A percentile compares a stretch with the other conserved stretches of the same genome.
phyloP scores from a whole-genome alignment of 805 yeast genomes.

The Zygosaccharomyces bisporus region DNA sequence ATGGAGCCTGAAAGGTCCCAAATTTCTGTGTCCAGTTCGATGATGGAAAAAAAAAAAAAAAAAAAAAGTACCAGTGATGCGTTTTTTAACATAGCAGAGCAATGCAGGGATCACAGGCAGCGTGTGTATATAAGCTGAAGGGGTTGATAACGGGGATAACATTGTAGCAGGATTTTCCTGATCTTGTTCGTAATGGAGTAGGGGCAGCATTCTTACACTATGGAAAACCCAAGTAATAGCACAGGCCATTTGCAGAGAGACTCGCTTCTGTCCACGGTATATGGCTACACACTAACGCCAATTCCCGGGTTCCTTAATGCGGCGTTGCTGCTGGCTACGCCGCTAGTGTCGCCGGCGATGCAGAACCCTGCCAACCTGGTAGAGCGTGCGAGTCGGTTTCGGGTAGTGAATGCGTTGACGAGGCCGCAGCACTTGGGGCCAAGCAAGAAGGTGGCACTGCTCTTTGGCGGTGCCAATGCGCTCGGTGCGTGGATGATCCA shows the following conservation, averaged over 20 bases:
- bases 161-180: neutral
- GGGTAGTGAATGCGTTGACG: constrained; percentile 11
- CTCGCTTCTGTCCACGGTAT: constrained; percentile 20
- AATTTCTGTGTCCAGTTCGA: neutral
- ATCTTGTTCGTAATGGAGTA: neutral
- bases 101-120: neutral
- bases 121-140: neutral
- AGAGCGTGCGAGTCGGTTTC: constrained; percentile 10
- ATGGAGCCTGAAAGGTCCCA: neutral
- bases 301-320: constrained; percentile 45
- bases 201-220: neutral
- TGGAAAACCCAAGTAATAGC: constrained; percentile 13
- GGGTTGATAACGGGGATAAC: neutral
- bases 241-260: constrained; percentile 8
- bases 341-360: constrained; percentile 36
- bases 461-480: constrained; percentile 60
- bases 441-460: constrained; percentile 38
- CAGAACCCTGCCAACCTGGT: constrained; percentile 13
- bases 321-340: constrained; percentile 38
- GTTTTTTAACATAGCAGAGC: neutral
- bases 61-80: neutral
- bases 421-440: constrained; percentile 35
- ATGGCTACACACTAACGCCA: constrained; percentile 42
- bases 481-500: constrained; percentile 69
- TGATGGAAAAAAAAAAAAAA: neutral